Evolutionary conservation across 129 eudicot species (phyloP).

Genomic region (Chrysanthemum lavandulifolium): DNA sequence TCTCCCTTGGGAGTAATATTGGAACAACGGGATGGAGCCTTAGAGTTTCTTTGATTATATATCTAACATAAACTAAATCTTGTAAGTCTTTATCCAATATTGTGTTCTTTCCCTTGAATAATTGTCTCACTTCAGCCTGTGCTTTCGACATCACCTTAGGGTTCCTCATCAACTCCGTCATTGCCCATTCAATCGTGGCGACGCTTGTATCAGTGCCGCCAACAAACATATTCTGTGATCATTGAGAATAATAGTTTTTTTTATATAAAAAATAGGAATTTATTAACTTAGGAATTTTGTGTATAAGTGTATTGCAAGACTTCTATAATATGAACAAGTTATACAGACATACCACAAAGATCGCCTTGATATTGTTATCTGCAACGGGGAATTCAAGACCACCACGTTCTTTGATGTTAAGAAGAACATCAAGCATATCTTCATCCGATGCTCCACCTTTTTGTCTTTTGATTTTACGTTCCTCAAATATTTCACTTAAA

Average conservation of each 20-base stretch:
- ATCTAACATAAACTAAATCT: conserved; percentile 5
- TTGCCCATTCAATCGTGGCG: conserved; percentile 16
- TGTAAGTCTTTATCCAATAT: neutral
- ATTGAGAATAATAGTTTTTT: neutral
- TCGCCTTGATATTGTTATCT: conserved; percentile 13
- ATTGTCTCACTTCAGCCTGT: conserved; percentile 19
- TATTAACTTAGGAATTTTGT: no score
- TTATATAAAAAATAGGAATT: no score
- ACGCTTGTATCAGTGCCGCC: conserved; percentile 23
- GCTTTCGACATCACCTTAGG: conserved; percentile 19
- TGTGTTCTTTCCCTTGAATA: conserved; percentile 13
- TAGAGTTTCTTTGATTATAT: conserved; percentile 16
- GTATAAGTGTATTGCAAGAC: no score
- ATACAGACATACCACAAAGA: conserved; percentile 11
- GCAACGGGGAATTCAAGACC: conserved; percentile 20
- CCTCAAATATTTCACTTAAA: conserved; percentile 22
- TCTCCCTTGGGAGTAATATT: conserved; percentile 29
- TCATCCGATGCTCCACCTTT: neutral
- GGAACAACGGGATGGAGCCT: conserved; percentile 19
- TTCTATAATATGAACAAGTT: neutral
- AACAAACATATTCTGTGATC: conserved; percentile 12
- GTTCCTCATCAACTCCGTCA: conserved; percentile 23
- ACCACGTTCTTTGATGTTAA: conserved; percentile 10
- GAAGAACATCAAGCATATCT: conserved; percentile 21
- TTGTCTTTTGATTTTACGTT: neutral